Percentiles rank a stretch among this genome's conserved stretches.
Evolutionary conservation across 2,329 filamentous ascomycete species (phyloP).

Genomic region (Colletotrichum nymphaeae): DNA sequence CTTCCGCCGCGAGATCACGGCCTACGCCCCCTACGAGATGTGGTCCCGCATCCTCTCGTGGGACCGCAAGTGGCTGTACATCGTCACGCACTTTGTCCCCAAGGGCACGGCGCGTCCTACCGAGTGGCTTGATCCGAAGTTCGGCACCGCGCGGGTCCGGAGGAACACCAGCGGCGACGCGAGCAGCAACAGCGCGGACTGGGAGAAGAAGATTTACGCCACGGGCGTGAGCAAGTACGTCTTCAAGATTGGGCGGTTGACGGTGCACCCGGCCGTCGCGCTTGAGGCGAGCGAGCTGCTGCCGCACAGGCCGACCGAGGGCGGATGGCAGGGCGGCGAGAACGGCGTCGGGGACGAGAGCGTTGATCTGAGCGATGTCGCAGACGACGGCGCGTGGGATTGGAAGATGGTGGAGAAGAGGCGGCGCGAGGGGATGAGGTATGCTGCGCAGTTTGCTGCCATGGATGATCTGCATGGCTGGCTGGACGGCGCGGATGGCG

Average conservation of each 20-base stretch:
- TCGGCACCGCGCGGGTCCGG: conserved; percentile 48
- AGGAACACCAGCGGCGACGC: conserved; percentile 40
- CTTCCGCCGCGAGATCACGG: conserved; percentile 79
- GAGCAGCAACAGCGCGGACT: conserved; percentile 53
- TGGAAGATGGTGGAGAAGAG: conserved; percentile 69
- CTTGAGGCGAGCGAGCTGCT: conserved; percentile 79
- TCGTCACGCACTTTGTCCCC: conserved; percentile 79
- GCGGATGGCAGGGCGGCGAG: conserved; percentile 67
- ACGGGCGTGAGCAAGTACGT: conserved; percentile 84
- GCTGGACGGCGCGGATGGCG: conserved; percentile 65
- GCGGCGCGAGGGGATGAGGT: conserved; percentile 65
- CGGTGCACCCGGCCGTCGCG: conserved; percentile 83
- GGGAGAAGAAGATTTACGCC: conserved; percentile 75
- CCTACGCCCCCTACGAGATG: conserved; percentile 78
- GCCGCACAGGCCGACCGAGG: conserved; percentile 71
- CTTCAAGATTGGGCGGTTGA: conserved; percentile 84
- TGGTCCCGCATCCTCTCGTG: conserved; percentile 77
- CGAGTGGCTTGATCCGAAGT: conserved; percentile 61
- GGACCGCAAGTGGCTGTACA: conserved; percentile 86
- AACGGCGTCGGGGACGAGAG: conserved; percentile 53
- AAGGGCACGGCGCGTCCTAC: conserved; percentile 67
- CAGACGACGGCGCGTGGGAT: conserved; percentile 60
- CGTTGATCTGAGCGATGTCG: conserved; percentile 49
- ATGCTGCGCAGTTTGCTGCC: conserved; percentile 66
- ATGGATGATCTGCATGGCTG: conserved; percentile 64